Conservation (phyloP, 495 filamentous ascomycete genomes). For the Hyaloscypha bicolor region DNA sequence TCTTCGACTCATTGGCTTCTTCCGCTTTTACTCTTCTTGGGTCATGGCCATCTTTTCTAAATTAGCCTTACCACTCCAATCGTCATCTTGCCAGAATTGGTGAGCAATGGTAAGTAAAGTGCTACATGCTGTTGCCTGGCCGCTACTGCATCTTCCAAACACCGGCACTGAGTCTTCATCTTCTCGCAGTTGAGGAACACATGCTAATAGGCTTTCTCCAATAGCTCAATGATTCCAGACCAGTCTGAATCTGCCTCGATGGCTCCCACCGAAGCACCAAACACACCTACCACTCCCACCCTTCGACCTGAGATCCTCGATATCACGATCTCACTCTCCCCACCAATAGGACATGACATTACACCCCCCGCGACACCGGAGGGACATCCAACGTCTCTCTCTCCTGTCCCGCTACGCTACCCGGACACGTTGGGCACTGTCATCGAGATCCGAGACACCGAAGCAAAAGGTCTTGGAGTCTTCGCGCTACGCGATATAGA, state of each 20-base stretch:
- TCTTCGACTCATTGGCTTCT: too few species aligned
- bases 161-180: not conserved
- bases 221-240: not conserved
- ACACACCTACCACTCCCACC: not conserved
- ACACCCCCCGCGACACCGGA: constrained; percentile 6
- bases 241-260: not conserved
- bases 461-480: constrained; percentile 22
- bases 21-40: too few species aligned
- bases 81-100: not conserved
- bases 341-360: not conserved
- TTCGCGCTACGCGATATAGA: constrained; percentile 22
- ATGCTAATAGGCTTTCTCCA: constrained; percentile 8
- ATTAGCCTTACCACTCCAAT: not conserved
- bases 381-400: not conserved
- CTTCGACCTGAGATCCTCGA: not conserved
- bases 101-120: not conserved
- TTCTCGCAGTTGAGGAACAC: constrained; percentile 19
- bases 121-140: not conserved
- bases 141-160: not conserved
- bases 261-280: not conserved
- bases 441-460: constrained; percentile 17
- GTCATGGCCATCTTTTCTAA: not conserved
- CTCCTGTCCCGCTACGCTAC: constrained; percentile 14
- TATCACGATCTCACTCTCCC: not conserved
- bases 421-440: constrained; percentile 22